Conservation (phyloP, 129 eudicot species). For the Cynara cardunculus region DNA sequence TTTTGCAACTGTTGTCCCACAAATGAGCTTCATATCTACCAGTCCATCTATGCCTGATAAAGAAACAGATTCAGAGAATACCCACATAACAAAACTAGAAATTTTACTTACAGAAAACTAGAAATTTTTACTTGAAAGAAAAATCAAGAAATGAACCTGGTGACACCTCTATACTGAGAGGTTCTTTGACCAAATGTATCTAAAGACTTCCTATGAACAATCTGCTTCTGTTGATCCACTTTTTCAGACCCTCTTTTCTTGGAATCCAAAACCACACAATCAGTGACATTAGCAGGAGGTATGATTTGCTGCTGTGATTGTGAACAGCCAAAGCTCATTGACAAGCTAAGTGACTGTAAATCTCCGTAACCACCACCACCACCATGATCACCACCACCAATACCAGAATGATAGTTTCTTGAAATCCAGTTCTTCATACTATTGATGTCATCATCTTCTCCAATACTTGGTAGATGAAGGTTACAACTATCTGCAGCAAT, state of each 20-base stretch:
- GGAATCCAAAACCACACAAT: conserved; percentile 55
- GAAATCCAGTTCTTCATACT: conserved; percentile 59
- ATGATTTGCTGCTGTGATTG: conserved; percentile 66
- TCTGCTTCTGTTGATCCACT: conserved; percentile 56
- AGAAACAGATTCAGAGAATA: background rate
- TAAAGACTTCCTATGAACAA: conserved; percentile 87
- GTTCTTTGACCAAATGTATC: conserved; percentile 98
- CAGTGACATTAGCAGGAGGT: conserved; percentile 35
- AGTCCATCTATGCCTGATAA: conserved; percentile 85
- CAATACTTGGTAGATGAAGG: conserved; percentile 40
- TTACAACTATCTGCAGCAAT: conserved; percentile 13
- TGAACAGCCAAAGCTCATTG: conserved; percentile 80
- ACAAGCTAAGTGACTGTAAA: conserved; percentile 72
- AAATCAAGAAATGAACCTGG: conserved; percentile 42
- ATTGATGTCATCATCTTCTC: conserved; percentile 36
- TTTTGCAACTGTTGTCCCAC: conserved; percentile 94
- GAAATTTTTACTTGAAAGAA: background rate
- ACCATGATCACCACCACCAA: conserved; percentile 20
- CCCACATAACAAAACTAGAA: background rate
- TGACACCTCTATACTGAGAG: conserved; percentile 94
- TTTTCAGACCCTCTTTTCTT: conserved; percentile 80
- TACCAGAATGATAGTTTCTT: conserved; percentile 37
- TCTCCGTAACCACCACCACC: conserved; percentile 42
- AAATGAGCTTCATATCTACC: conserved; percentile 95
- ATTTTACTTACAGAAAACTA: background rate